A percentile compares a stretch with the other conserved stretches of the same genome.
Conservation (phyloP, 2,329 filamentous ascomycete genomes). For the Penicillium carneum region DNA sequence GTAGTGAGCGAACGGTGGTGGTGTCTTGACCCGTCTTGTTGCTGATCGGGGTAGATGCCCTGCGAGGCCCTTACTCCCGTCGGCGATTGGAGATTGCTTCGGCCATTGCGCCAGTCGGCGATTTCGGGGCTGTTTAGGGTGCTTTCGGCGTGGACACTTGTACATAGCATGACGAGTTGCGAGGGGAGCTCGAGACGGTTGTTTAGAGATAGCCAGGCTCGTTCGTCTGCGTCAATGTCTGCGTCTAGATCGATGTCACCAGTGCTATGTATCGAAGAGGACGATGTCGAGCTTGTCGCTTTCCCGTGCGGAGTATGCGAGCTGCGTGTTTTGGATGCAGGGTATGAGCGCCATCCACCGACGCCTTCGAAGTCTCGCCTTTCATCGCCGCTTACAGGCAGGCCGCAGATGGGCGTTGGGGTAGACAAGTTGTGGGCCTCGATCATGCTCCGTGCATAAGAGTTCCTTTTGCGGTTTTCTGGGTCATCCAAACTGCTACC, state of each 20-base stretch:
- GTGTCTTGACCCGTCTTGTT: constrained; percentile 29
- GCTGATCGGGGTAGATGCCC: constrained; percentile 2
- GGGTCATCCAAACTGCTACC: constrained; percentile 17
- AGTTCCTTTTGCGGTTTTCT: constrained; percentile 25
- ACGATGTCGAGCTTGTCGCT: constrained; percentile 34
- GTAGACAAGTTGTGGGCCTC: constrained; percentile 32
- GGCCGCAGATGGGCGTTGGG: constrained; percentile 26
- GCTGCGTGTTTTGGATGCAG: constrained; percentile 27
- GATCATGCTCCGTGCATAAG: constrained; percentile 30
- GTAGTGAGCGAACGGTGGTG: constrained; percentile 48
- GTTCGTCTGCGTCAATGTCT: constrained; percentile 42
- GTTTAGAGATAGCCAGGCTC: constrained; percentile 51
- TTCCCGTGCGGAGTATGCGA: constrained; percentile 22
- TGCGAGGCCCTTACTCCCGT: constrained; percentile 11
- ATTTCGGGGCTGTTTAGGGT: constrained; percentile 22
- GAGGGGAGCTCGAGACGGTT: constrained; percentile 49
- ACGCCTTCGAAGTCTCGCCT: constrained; percentile 55
- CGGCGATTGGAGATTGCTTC: constrained; percentile 16
- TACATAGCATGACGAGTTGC: constrained; percentile 35
- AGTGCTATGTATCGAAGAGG: constrained; percentile 35
- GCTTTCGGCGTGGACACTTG: constrained; percentile 17
- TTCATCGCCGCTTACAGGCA: constrained; percentile 44
- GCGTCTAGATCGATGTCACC: constrained; percentile 28
- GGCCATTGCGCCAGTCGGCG: constrained; percentile 7
- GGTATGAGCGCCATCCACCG: constrained; percentile 49